A percentile compares a stretch with the other conserved stretches of the same genome.
phyloP scores from a whole-genome alignment of 495 filamentous ascomycete genomes.

The Penicillium bialowiezense region DNA sequence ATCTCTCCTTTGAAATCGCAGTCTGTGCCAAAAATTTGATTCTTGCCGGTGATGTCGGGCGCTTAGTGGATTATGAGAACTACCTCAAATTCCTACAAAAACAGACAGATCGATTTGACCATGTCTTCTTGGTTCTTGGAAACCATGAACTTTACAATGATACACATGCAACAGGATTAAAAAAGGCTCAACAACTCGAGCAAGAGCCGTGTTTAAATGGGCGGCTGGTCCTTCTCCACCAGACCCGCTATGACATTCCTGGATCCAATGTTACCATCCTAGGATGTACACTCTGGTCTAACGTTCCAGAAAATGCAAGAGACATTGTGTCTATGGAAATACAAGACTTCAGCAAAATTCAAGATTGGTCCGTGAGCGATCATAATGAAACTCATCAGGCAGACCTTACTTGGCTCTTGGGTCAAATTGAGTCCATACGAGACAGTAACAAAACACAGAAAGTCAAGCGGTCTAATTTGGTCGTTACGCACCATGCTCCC shows the following conservation, averaged over 20 bases:
- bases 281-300: constrained; percentile 57
- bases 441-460: constrained; percentile 9
- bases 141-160: constrained; percentile 59
- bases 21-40: constrained; percentile 48
- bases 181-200: constrained; percentile 40
- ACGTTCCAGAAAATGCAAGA: constrained; percentile 34
- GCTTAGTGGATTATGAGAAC: constrained; percentile 48
- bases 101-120: constrained; percentile 41
- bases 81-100: constrained; percentile 50
- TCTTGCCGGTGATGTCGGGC: constrained; percentile 58
- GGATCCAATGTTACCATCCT: constrained; percentile 43
- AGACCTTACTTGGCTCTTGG: constrained; percentile 46
- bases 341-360: constrained; percentile 50
- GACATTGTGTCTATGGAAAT: constrained; percentile 40
- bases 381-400: constrained; percentile 45
- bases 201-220: constrained; percentile 41
- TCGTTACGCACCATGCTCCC: constrained; percentile 57
- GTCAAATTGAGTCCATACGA: constrained; percentile 30
- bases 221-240: constrained; percentile 47
- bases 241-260: constrained; percentile 38
- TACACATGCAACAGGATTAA: constrained; percentile 33
- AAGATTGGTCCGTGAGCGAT: constrained; percentile 43
- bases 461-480: constrained; percentile 32
- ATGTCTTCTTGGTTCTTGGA: constrained; percentile 53
- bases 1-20: constrained; percentile 46